These are phyloP conservation scores for Monascus purpureus DNA, from an alignment of 495 filamentous ascomycete species.

Conservation along the genomic window DNA sequence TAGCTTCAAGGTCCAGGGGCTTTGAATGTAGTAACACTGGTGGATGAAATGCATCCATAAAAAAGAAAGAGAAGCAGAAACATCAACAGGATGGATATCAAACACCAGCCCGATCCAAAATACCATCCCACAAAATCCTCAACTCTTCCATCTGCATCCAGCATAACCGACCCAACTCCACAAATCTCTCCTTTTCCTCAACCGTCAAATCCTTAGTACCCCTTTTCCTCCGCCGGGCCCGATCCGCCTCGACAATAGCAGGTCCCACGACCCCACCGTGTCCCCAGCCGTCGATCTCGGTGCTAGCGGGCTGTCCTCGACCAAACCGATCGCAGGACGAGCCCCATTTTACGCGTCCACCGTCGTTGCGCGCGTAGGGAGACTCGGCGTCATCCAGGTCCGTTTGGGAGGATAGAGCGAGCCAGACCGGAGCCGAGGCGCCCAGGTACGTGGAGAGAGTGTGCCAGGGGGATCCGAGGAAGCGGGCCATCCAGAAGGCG, in stretches of 20 bases:
- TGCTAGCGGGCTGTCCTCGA: constrained; percentile 42
- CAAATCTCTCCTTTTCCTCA: constrained; percentile 57
- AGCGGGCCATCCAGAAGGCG: constrained; percentile 58
- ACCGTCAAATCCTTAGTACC: constrained; percentile 43
- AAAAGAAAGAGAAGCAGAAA: not conserved
- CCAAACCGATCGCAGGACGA: constrained; percentile 48
- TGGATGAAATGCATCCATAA: not conserved
- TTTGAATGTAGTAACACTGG: not conserved
- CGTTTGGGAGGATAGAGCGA: constrained; percentile 55
- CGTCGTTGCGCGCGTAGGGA: constrained; percentile 23
- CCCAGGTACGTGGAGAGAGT: constrained; percentile 59
- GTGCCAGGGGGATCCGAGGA: constrained; percentile 82
- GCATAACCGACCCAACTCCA: constrained; percentile 52
- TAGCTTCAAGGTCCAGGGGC: not conserved
- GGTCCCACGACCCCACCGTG: constrained; percentile 53
- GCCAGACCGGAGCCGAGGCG: constrained; percentile 61
- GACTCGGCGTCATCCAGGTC: constrained; percentile 48
- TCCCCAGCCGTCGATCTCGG: constrained; percentile 79
- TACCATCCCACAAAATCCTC: constrained; percentile 62
- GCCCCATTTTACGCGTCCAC: constrained; percentile 75
- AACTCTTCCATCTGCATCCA: constrained; percentile 82
- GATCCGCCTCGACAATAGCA: constrained; percentile 29
- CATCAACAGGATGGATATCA: not conserved
- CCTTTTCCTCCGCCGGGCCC: constrained; percentile 37
- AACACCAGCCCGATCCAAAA: constrained; percentile 32